These are phyloP conservation scores for Leptographium radiaticola DNA, from an alignment of 2,329 filamentous ascomycete genomes.

Conservation along the genomic window DNA sequence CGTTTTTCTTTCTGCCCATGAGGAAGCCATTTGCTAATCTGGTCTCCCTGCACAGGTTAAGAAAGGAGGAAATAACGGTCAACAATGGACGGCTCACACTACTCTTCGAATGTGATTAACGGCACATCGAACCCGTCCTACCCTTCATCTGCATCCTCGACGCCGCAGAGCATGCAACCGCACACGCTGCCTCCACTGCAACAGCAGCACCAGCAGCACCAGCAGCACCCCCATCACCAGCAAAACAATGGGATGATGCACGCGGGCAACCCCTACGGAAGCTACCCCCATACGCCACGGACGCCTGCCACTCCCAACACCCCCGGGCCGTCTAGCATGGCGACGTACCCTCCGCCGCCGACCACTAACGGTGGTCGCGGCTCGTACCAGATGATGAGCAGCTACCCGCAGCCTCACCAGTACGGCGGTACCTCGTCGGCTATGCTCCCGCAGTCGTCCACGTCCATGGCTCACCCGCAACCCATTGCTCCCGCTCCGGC, in stretches of 20 bases:
- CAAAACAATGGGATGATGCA: slow-evolving; percentile 32
- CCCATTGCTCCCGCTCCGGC: slow-evolving; percentile 61
- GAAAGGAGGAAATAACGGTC: not conserved
- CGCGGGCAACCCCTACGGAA: slow-evolving; percentile 36
- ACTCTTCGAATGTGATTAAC: slow-evolving; percentile 19
- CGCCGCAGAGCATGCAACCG: slow-evolving; percentile 15
- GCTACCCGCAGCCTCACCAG: slow-evolving; percentile 38
- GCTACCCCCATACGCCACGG: slow-evolving; percentile 47
- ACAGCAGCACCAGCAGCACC: slow-evolving; percentile 21
- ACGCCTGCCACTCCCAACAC: slow-evolving; percentile 51
- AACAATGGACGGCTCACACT: slow-evolving; percentile 18
- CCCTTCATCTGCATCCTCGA: slow-evolving; percentile 15
- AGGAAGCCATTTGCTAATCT: not conserved
- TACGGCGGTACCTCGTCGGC: slow-evolving; percentile 39
- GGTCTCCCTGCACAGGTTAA: not conserved
- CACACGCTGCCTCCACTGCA: slow-evolving; percentile 18
- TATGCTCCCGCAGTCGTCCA: slow-evolving; percentile 57
- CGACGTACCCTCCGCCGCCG: slow-evolving; percentile 35
- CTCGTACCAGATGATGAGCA: slow-evolving; percentile 41
- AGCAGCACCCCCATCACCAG: slow-evolving; percentile 18
- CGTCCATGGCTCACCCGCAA: slow-evolving; percentile 57
- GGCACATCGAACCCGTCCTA: slow-evolving; percentile 17
- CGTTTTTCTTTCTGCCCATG: not conserved
- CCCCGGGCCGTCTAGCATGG: slow-evolving; percentile 40
- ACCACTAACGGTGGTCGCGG: slow-evolving; percentile 33